Evolutionary conservation across 2,329 filamentous ascomycete species (phyloP), one percentile per base, ranked within the genome.

Genomic region (Cladophialophora immunda): DNA sequence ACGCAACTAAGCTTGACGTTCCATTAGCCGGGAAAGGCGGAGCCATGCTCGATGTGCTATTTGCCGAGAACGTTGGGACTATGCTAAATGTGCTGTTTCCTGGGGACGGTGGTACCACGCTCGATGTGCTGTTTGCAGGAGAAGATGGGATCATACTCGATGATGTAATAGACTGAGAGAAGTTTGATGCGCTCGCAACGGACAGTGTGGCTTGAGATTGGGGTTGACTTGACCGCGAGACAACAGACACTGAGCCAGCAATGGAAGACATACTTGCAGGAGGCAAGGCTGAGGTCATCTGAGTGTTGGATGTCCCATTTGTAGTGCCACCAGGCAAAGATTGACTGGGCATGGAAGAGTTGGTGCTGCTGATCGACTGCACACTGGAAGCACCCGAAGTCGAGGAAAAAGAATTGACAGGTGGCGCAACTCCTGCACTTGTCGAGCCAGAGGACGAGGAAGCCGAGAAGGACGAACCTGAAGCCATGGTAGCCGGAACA

Each of bases 281-380:
- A 45, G 57, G 11, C 32, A 19, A 59, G 8, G 30, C n/a, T 30
- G 57, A 50, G 19, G 57, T 32, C 25, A 17, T 30, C 27, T 50
- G 36, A 59, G 13, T 34, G 6, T 22, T 30, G n/a, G 57, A 50
- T 50, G 57, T 59, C 9, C 29, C 27, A 47, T 30, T 50, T 29
- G 57, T 50, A 19, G 57, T n/a, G 8, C 17, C 57, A 13, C 19
- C 13, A 25, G 13, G 15, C 27, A 32, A 7, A 17, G 27, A 8
- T 9, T n/a, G 15, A 32, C 15, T 34, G 7, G 25, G 17, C 52
- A 13, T 27, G 11, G 41, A 52, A 41, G 29, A 30, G 45, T 3
- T 25, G 17, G 6, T 53, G 32, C 45, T 52, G 13, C 11, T 38
- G n/a, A 22, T 25, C 25, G 58, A 34, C 8, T 22, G 13, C 19